phyloP scores from a whole-genome alignment of 2,329 filamentous ascomycete species.

The Sarocladium oryzae region DNA sequence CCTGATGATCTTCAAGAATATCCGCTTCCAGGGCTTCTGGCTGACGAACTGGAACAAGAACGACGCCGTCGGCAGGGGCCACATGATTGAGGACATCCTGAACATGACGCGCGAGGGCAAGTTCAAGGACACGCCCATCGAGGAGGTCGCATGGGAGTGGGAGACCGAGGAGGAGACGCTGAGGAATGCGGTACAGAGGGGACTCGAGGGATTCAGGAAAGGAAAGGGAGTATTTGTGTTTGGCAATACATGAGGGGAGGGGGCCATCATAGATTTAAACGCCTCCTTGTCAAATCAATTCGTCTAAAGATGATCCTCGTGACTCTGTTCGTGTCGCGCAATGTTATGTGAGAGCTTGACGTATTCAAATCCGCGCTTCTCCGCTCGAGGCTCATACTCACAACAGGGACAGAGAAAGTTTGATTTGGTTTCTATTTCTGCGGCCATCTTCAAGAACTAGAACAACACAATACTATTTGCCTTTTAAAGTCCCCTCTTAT shows the following conservation, averaged over 20 bases:
- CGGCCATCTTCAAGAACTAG: too few species aligned
- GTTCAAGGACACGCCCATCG: conserved; percentile 78
- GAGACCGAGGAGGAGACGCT: conserved; percentile 66
- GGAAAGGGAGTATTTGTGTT: conserved; percentile 92
- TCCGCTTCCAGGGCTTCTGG: conserved; percentile 91
- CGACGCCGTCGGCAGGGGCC: conserved; percentile 65
- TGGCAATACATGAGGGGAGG: conserved; percentile 42
- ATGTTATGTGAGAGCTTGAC: too few species aligned
- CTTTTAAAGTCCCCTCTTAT: too few species aligned
- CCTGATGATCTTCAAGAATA: conserved; percentile 86
- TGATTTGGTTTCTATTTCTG: too few species aligned
- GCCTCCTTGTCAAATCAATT: too few species aligned
- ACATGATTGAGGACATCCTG: conserved; percentile 80
- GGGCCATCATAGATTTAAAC: background rate
- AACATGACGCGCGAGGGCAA: conserved; percentile 65
- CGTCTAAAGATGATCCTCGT: too few species aligned
- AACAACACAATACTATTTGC: too few species aligned
- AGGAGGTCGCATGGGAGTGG: conserved; percentile 77
- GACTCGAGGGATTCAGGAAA: conserved; percentile 73
- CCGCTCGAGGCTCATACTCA: too few species aligned
- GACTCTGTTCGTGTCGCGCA: too few species aligned
- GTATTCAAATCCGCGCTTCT: too few species aligned
- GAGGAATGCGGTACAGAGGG: conserved; percentile 70
- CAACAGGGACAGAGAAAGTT: too few species aligned
- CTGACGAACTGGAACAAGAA: conserved; percentile 80